Conservation (phyloP, 257 asterid species). For the Rauvolfia tetraphylla region DNA sequence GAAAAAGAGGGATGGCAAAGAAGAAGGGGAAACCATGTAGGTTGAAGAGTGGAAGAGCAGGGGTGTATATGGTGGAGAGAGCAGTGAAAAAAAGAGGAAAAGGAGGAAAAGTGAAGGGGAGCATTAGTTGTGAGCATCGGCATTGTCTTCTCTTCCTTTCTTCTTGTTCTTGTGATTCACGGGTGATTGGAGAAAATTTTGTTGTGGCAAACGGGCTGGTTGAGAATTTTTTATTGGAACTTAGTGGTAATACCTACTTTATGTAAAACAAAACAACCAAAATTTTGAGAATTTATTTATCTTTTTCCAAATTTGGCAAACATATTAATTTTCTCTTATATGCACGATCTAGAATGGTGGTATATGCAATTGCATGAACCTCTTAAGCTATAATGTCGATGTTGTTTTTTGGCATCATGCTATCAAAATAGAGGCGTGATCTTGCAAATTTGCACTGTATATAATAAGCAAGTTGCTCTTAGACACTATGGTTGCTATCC, state of each 20-base stretch:
- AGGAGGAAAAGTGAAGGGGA: slow-evolving; percentile 27
- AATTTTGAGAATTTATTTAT: too few relatives aligned
- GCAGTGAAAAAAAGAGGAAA: slow-evolving; percentile 29
- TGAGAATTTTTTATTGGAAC: background rate
- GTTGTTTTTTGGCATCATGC: background rate
- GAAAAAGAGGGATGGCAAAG: slow-evolving; percentile 6
- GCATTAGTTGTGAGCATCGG: background rate
- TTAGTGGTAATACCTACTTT: background rate
- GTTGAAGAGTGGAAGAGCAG: too few relatives aligned
- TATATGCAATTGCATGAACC: background rate
- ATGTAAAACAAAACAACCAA: background rate
- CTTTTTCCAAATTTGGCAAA: too few relatives aligned
- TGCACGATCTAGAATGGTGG: too few relatives aligned
- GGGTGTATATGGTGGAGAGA: slow-evolving; percentile 12
- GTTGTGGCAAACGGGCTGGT: background rate
- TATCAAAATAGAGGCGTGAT: too few relatives aligned
- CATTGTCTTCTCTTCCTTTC: too few relatives aligned
- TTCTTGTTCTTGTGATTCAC: background rate
- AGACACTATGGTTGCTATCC: background rate
- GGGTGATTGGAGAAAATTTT: background rate
- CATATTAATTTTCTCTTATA: too few relatives aligned
- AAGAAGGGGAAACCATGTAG: slow-evolving; percentile 27
- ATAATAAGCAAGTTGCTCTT: too few relatives aligned
- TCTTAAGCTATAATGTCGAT: background rate
- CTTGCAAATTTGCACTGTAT: too few relatives aligned